Base-by-base conservation (phyloP, 2,329 filamentous ascomycete genomes). In the Paraphoma chrysanthemicola region DNA sequence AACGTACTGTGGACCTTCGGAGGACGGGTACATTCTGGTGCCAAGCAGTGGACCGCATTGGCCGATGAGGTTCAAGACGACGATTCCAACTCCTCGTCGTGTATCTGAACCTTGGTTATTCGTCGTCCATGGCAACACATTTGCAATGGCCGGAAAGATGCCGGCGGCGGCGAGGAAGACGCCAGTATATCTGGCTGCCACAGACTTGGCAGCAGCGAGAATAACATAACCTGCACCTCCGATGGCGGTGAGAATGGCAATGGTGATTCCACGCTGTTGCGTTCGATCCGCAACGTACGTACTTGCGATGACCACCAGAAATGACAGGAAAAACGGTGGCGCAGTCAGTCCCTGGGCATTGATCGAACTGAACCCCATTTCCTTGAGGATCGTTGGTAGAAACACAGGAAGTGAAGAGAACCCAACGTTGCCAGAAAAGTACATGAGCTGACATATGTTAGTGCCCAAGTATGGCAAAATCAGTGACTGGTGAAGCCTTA, bases 321-420 rank as follows among this genome's bases (percentile, higher is more conserved):
- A 91, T 1, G 88, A 83, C 14, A 90, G 74, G 64, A 92, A 86
- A 72, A 89, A 91, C 0, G 89, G 88, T 1, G 89, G 89, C 0
- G 89, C 88, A 0, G 88, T 88, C 11, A 93, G 82, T 1, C 89
- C 90, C 74, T 93, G 90, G 0, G 90, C 87, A 55, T 87, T 80
- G 57, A 91, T 83, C 12, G 82, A 78, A 0, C 83, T 84, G 75
- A 88, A 92, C 9, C 90, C 89, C 86, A 92, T 90, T 52, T 79
- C 75, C 6, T 72, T 69, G 56, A 81, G 69, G 51, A 80, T 79
- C 0, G 78, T 80, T 0, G 78, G 78, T 0, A 80, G 67, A 60
- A 79, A 80, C 30, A 80, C 77, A 0, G 78, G 78, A 1, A 81
- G 65, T 1, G 75, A 79, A n/a, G 71, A 89, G 87, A 59, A 90